Conservation (phyloP, 495 filamentous ascomycete species). For the Lepidopterella palustris region DNA sequence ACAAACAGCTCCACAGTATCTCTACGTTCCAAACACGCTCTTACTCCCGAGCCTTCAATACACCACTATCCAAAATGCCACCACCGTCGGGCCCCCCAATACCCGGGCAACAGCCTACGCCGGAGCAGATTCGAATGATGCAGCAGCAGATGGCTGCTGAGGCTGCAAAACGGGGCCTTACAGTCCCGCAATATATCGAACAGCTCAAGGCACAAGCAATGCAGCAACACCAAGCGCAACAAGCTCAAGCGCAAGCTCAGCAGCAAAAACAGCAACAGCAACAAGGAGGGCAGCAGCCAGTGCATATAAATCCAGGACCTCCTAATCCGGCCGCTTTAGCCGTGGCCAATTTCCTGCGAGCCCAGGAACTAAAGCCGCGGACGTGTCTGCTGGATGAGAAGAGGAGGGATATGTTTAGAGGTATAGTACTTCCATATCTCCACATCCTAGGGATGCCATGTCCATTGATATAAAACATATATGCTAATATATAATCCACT, state of each 20-base stretch:
- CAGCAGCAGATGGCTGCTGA: constrained; percentile 75
- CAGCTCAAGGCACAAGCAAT: constrained; percentile 50
- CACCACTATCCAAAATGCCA: neutral
- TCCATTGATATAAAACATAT: too few relatives aligned
- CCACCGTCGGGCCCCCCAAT: constrained; percentile 12
- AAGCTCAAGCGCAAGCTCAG: constrained; percentile 37
- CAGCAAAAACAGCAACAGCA: constrained; percentile 41
- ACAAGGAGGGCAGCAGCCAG: constrained; percentile 44
- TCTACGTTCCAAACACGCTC: neutral
- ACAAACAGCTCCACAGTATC: too few relatives aligned
- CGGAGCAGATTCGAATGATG: constrained; percentile 78
- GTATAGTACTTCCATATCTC: constrained; percentile 43
- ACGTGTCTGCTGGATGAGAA: constrained; percentile 94
- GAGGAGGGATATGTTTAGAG: constrained; percentile 96
- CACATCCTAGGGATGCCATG: too few relatives aligned
- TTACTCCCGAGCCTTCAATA: neutral
- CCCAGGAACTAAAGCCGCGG: constrained; percentile 79
- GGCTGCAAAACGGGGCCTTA: constrained; percentile 56
- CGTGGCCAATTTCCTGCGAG: constrained; percentile 79
- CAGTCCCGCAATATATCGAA: constrained; percentile 57
- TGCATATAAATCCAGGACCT: constrained; percentile 62
- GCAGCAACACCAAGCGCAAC: constrained; percentile 47
- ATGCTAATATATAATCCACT: too few relatives aligned
- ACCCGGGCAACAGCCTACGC: constrained; percentile 61
- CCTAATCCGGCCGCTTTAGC: constrained; percentile 82